Conservation (phyloP, 805 yeast species). For the Brettanomyces nanus region DNA sequence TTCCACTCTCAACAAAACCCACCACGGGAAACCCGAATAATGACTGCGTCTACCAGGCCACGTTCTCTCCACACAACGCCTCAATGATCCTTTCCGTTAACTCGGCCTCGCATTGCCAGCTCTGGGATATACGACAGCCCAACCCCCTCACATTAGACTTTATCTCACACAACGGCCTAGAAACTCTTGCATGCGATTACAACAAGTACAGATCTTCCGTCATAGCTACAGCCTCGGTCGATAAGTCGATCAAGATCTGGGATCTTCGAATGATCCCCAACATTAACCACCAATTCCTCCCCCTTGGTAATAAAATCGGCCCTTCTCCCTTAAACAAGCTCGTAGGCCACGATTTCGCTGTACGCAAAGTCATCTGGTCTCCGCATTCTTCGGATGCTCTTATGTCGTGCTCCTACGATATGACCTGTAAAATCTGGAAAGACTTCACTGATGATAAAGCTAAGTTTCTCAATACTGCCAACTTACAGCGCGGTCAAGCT, state of each 20-base stretch:
- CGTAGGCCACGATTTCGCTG: conserved; percentile 84
- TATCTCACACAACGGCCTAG: conserved; percentile 74
- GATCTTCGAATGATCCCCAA: conserved; percentile 63
- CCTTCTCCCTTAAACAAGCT: conserved; percentile 71
- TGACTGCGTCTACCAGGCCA: conserved; percentile 71
- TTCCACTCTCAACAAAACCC: conserved; percentile 31
- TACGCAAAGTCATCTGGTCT: conserved; percentile 77
- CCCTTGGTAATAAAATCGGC: conserved; percentile 38
- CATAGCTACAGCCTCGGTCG: conserved; percentile 89
- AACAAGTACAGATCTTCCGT: conserved; percentile 78
- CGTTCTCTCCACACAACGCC: conserved; percentile 81
- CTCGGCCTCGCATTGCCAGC: conserved; percentile 64
- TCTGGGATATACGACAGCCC: conserved; percentile 77
- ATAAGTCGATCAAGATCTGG: conserved; percentile 78
- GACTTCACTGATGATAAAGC: conserved; percentile 59
- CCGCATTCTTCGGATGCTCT: conserved; percentile 73
- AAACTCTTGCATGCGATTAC: conserved; percentile 77
- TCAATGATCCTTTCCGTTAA: conserved; percentile 58
- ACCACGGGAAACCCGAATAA: conserved; percentile 26
- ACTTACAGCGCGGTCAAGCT: conserved; percentile 40
- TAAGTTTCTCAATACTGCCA: conserved; percentile 36
- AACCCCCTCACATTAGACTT: conserved; percentile 52
- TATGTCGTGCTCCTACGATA: conserved; percentile 79
- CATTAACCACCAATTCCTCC: conserved; percentile 25
- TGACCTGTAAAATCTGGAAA: conserved; percentile 84